These are phyloP conservation scores for Suillus tomentosus DNA, from an alignment of 768 basidiomycete species.

Conservation along the genomic window DNA sequence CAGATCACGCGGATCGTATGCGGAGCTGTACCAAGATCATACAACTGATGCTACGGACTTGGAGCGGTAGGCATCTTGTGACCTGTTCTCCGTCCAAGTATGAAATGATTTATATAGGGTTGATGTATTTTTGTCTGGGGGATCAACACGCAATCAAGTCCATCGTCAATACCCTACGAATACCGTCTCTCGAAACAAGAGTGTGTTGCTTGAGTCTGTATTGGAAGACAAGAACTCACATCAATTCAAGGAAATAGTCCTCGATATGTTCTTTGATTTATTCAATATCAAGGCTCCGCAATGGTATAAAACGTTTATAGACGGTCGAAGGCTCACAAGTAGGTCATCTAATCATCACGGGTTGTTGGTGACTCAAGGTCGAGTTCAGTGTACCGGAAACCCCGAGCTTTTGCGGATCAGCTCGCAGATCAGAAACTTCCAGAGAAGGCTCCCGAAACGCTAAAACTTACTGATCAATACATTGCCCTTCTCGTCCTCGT, in stretches of 20 bases:
- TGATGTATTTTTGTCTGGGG: constrained; percentile 94
- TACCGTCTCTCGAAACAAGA: constrained; percentile 85
- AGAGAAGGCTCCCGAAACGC: constrained; percentile 54
- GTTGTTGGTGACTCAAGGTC: constrained; percentile 3
- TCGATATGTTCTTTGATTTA: constrained; percentile 94
- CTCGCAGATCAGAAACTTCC: constrained; percentile 38
- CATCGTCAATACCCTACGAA: constrained; percentile 80
- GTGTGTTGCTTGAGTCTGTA: constrained; percentile 40
- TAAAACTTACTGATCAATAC: constrained; percentile 92
- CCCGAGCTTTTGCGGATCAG: constrained; percentile 38
- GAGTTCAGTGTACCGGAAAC: constrained; percentile 65
- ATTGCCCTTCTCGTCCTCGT: constrained; percentile 82
- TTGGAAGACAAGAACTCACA: constrained; percentile 16
- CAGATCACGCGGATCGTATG: constrained; percentile 79
- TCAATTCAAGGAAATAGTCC: constrained; percentile 75
- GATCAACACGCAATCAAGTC: constrained; percentile 84
- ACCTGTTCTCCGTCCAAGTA: constrained; percentile 7
- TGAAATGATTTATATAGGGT: constrained; percentile 47
- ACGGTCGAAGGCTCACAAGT: constrained; percentile 88
- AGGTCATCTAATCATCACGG: constrained; percentile 26
- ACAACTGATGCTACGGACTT: constrained; percentile 82
- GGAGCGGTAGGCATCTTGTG: constrained; percentile 72
- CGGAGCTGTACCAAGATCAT: constrained; percentile 76
- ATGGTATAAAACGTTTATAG: constrained; percentile 93
- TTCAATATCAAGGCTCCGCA: constrained; percentile 90